Evolutionary conservation across 805 yeast genomes (phyloP), one percentile per base, ranked within the genome.

Genomic region (Brettanomyces bruxellensis): DNA sequence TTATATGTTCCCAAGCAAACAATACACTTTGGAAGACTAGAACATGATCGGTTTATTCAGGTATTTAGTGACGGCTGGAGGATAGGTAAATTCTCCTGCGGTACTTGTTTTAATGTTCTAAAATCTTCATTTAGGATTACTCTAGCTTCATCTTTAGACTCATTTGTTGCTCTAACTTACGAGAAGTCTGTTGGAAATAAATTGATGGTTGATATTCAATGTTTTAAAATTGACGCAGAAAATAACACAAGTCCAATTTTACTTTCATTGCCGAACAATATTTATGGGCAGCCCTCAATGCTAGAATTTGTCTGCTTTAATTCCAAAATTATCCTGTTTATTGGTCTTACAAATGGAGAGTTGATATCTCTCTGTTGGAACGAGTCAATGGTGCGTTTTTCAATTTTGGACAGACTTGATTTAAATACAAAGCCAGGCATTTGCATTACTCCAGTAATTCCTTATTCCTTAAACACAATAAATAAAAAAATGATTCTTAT

Each of bases 51-150:
- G 4, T 57, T 46, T 34, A 44, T 58, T 6, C 64, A 58, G 41
- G 47, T 59, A 23, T 30, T 50, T 13, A 55, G 51, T 37, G 38
- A 47, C 25, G 53, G 56, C 0, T 55, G 58, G 61, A 49, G 59
- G 45, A 46, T 55, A 4, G 60, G 61, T 3, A 41, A 41, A 13
- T 52, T 55, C 40, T 40, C 45, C 2, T 28, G 45, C 9, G 24
- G 38, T 8, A 46, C 46, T 12, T 28, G 43, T 1, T 25, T 55
- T n/a, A 25, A n/a, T 4, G 11, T 23, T 18, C 47, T 41, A 18
- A 35, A 38, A 1, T 42, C 54, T n/a, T 53, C 57, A 3, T 47
- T 43, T 38, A 47, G 34, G 4, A 55, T 59, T 14, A 45, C 46
- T 1, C 38, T 56, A 30, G 57, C 59, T 2, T 43, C 51, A 8